Percentiles rank a stretch among this genome's conserved stretches.
phyloP scores from a whole-genome alignment of 768 basidiomycete species.

The Cyclocybe cylindracea region DNA sequence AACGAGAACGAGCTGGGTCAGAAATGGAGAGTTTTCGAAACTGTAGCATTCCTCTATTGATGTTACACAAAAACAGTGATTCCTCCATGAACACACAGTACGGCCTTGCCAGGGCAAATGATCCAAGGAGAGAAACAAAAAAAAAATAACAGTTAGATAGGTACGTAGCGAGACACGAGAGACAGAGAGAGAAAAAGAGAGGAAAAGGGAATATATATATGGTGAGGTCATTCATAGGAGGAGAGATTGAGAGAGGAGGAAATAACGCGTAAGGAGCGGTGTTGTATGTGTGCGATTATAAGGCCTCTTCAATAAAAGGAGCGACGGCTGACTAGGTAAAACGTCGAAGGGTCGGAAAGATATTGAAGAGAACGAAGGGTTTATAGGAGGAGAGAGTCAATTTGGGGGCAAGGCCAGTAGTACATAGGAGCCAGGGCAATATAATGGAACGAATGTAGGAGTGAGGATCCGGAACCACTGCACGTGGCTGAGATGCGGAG shows the following conservation, averaged over 20 bases:
- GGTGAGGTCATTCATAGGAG: constrained; percentile 2
- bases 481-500: constrained; percentile 9
- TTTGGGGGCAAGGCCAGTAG: constrained; percentile 18
- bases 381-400: constrained; percentile 8
- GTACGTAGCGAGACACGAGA: constrained; percentile 8
- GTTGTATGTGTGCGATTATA: constrained; percentile 17
- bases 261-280: constrained; percentile 15
- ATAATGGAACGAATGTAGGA: neutral
- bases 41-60: constrained; percentile 42
- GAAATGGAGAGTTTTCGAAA: constrained; percentile 21
- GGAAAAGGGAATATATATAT: constrained; percentile 5
- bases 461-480: constrained; percentile 3
- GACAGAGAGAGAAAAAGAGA: constrained; percentile 4
- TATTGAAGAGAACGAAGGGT: constrained; percentile 11
- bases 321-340: constrained; percentile 17
- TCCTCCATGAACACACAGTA: constrained; percentile 32
- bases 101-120: constrained; percentile 33
- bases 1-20: neutral
- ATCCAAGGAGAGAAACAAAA: constrained; percentile 24
- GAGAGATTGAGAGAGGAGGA: constrained; percentile 1
- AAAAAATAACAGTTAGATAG: constrained; percentile 39
- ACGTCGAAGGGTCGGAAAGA: constrained; percentile 13
- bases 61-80: constrained; percentile 39
- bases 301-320: constrained; percentile 17
- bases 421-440: constrained; percentile 16